phyloP scores from a whole-genome alignment of 805 yeast genomes.

The Nematodospora valgi region DNA sequence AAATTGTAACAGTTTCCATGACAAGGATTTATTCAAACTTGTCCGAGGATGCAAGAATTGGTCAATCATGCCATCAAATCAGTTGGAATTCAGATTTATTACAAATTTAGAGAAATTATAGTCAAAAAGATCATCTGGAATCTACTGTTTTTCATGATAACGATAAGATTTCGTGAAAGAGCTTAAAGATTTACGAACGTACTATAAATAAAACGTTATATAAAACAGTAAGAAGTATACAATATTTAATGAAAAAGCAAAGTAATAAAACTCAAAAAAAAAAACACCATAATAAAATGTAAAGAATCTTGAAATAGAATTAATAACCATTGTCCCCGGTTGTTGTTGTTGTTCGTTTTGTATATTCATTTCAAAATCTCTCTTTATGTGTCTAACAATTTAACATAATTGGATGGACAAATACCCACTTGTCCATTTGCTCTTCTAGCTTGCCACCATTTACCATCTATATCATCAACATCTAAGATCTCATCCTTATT shows the following conservation, averaged over 20 bases:
- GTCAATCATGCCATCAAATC: conserved; percentile 54
- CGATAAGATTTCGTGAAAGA: conserved; percentile 14
- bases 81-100: conserved; percentile 70
- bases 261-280: background rate
- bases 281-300: background rate
- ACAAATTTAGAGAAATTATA: conserved; percentile 42
- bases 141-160: conserved; percentile 59
- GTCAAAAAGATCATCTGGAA: conserved; percentile 39
- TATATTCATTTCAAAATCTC: conserved; percentile 1
- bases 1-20: conserved; percentile 28
- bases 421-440: conserved; percentile 91
- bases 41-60: conserved; percentile 52
- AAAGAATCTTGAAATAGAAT: background rate
- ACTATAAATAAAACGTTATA: no score
- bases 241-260: background rate
- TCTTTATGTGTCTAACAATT: conserved; percentile 47
- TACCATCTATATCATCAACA: conserved; percentile 88
- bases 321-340: background rate
- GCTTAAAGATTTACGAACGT: no score
- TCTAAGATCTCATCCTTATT: conserved; percentile 87
- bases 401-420: conserved; percentile 92
- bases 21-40: conserved; percentile 52
- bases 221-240: no score
- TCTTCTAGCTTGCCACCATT: conserved; percentile 98
- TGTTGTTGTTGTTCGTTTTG: background rate